phyloP scores from a whole-genome alignment of 1,284 basidiomycete genomes.

The Ceratobasidium sp. region DNA sequence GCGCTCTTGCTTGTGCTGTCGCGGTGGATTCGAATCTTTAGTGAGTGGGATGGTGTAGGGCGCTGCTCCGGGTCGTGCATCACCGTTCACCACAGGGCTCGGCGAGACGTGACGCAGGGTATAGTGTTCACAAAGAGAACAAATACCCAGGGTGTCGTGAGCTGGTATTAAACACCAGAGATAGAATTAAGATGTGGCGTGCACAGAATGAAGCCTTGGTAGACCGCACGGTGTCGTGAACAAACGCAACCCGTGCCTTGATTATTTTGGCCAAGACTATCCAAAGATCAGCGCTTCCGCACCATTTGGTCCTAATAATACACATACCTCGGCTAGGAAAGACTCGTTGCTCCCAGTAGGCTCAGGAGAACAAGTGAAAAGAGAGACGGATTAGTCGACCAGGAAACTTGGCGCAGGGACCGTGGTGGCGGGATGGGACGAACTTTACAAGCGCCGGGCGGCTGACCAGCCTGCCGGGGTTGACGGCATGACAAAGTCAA shows the following conservation, averaged over 20 bases:
- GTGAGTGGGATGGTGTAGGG: constrained; percentile 12
- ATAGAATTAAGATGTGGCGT: background rate
- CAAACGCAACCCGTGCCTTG: background rate
- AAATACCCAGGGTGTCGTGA: background rate
- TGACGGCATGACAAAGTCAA: constrained; percentile 2
- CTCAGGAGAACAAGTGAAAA: background rate
- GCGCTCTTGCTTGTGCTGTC: constrained; percentile 23
- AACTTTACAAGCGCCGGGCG: constrained; percentile 12
- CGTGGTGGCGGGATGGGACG: constrained; percentile 6
- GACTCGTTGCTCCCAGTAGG: background rate
- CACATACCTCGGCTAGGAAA: background rate
- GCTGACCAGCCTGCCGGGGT: background rate
- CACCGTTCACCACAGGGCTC: constrained; percentile 4
- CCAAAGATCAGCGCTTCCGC: background rate
- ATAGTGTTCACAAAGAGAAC: background rate
- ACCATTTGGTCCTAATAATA: background rate
- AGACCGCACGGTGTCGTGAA: background rate
- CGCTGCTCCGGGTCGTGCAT: constrained; percentile 40
- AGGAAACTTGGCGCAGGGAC: constrained; percentile 3
- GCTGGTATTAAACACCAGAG: background rate
- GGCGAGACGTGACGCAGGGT: background rate
- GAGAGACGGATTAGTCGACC: constrained; percentile 2
- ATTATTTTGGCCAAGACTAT: constrained; percentile 5
- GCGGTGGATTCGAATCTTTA: constrained; percentile 38
- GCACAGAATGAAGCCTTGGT: background rate